These are phyloP conservation scores for Aotearoamyces nothofagi DNA, from an alignment of 2,329 filamentous ascomycete genomes.

Conservation along the genomic window DNA sequence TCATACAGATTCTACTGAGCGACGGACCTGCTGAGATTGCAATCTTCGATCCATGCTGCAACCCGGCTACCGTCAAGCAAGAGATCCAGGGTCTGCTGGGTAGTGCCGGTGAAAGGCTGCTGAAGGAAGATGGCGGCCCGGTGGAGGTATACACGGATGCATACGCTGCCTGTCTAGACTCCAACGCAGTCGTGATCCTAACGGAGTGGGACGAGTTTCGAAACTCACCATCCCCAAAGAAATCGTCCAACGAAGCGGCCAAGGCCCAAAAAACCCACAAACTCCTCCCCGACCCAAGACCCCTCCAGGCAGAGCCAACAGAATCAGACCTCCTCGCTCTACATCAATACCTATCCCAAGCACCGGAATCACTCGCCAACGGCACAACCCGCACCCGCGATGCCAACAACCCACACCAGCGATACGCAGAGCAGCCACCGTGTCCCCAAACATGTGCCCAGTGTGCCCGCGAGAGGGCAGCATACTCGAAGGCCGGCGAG, in stretches of 20 bases:
- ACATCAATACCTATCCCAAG: conserved; percentile 6
- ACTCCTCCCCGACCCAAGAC: conserved; percentile 9
- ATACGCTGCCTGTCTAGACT: conserved; percentile 27
- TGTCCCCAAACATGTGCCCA: conserved; percentile 16
- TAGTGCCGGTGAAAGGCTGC: conserved; percentile 16
- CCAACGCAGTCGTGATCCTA: conserved; percentile 32
- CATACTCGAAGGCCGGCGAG: conserved; percentile 10
- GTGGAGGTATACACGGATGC: conserved; percentile 26
- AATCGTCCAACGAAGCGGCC: conserved; percentile 1
- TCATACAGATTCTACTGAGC: conserved; percentile 48
- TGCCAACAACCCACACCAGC: conserved; percentile 10
- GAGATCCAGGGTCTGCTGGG: conserved; percentile 21
- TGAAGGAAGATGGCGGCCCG: conserved; percentile 16
- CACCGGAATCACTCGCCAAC: background rate
- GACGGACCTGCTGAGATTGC: conserved; percentile 49
- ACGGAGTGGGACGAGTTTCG: conserved; percentile 38
- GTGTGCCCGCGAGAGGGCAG: conserved; percentile 13
- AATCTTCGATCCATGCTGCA: conserved; percentile 48
- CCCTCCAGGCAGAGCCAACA: conserved; percentile 10
- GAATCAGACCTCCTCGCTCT: conserved; percentile 11
- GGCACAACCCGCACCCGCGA: background rate
- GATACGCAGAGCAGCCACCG: conserved; percentile 10
- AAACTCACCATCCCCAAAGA: conserved; percentile 9
- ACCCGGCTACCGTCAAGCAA: conserved; percentile 21
- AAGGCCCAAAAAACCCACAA: conserved; percentile 3